These are phyloP conservation scores for Phytophthora colocasiae DNA, from an alignment of 352 stramenopile species.

Conservation along the genomic window DNA sequence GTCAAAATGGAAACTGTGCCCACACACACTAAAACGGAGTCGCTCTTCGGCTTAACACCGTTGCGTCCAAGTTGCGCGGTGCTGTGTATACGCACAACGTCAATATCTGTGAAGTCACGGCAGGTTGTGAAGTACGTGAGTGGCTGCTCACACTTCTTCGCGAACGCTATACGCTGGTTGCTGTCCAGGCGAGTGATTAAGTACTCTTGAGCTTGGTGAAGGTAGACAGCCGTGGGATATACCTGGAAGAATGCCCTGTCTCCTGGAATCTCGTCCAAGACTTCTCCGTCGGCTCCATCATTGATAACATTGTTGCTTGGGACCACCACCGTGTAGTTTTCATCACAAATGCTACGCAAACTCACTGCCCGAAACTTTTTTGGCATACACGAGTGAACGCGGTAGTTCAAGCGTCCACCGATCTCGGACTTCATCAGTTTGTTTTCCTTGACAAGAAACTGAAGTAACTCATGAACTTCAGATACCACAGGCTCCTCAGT, in stretches of 20 bases:
- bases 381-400: conserved; percentile 65
- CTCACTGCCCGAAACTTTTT: conserved; percentile 66
- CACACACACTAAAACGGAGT: conserved; percentile 51
- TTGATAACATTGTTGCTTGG: conserved; percentile 53
- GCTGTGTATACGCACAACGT: conserved; percentile 78
- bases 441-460: conserved; percentile 44
- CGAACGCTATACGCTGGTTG: conserved; percentile 69
- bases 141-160: conserved; percentile 57
- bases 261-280: conserved; percentile 90
- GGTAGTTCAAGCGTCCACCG: conserved; percentile 51
- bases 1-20: conserved; percentile 84
- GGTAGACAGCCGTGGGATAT: conserved; percentile 92
- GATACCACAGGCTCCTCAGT: conserved; percentile 5
- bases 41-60: conserved; percentile 2
- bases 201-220: conserved; percentile 93
- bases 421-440: conserved; percentile 52
- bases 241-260: conserved; percentile 92
- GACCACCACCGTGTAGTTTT: conserved; percentile 72
- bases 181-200: conserved; percentile 90
- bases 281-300: conserved; percentile 30
- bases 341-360: conserved; percentile 72
- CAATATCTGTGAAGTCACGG: conserved; percentile 89
- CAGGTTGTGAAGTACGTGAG: conserved; percentile 91
- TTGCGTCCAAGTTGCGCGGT: conserved; percentile 15
- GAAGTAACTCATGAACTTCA: conserved; percentile 21